A percentile compares a stretch with the other conserved stretches of the same genome.
These are phyloP conservation scores for Ceratobasidium sp. DNA, from an alignment of 1,284 basidiomycete genomes.

Conservation along the genomic window DNA sequence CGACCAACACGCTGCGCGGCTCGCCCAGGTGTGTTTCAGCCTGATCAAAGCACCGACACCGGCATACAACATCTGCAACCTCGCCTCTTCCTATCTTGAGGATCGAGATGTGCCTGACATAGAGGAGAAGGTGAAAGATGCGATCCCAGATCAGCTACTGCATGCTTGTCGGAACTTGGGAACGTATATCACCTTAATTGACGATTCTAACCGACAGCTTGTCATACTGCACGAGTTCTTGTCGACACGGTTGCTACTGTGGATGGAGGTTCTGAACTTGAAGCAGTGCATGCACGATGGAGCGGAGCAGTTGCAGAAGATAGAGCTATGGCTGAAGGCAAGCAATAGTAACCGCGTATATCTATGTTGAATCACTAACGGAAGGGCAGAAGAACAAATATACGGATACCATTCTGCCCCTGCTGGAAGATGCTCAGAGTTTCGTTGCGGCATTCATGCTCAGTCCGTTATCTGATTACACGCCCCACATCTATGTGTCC, in stretches of 20 bases:
- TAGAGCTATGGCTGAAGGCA: conserved; percentile 10
- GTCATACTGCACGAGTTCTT: not conserved
- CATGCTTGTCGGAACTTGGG: not conserved
- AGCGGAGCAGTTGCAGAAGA: not conserved
- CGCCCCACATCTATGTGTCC: not conserved
- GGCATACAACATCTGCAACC: not conserved
- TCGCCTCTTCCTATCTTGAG: not conserved
- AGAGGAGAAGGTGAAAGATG: not conserved
- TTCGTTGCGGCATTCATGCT: not conserved
- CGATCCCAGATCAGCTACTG: not conserved
- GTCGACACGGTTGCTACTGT: not conserved
- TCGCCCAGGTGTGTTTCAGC: too few species aligned
- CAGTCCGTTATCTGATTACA: not conserved
- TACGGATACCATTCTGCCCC: not conserved
- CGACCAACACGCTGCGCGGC: too few species aligned
- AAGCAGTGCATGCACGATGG: not conserved
- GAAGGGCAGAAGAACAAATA: not conserved
- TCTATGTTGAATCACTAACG: not conserved
- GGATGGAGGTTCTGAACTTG: conserved; percentile 33
- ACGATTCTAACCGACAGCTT: not conserved
- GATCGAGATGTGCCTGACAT: not conserved
- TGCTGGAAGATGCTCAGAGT: not conserved
- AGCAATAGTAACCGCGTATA: not conserved
- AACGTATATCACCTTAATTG: not conserved
- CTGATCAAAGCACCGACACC: too few species aligned